Evolutionary conservation across 2,329 filamentous ascomycete species (phyloP).

Genomic region (Lizonia empirigonia): DNA sequence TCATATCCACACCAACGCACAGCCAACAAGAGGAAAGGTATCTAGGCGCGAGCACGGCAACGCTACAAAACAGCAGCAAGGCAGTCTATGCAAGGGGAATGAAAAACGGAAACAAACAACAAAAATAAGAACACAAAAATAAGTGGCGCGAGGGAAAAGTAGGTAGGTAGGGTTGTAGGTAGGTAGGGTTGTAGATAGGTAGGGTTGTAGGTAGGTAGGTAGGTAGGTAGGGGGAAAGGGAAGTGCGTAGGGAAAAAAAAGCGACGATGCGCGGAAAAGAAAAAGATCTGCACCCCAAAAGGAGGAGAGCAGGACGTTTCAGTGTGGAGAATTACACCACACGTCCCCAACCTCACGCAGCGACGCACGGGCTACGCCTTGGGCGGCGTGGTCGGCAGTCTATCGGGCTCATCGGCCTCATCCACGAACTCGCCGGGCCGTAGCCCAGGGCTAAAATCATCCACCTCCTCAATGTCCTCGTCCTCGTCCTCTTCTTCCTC

Average conservation of each 20-base stretch:
- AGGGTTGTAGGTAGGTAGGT: background rate
- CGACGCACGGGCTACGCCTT: background rate
- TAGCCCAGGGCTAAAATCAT: slow-evolving; percentile 61
- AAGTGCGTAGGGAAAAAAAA: background rate
- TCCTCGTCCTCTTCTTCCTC: slow-evolving; percentile 51
- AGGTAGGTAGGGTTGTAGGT: background rate
- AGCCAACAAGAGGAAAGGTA: too few relatives aligned
- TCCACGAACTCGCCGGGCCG: slow-evolving; percentile 38
- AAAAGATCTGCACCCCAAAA: too few relatives aligned
- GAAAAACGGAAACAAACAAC: too few relatives aligned
- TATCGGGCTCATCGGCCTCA: background rate
- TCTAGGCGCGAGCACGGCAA: too few relatives aligned
- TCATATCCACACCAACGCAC: too few relatives aligned
- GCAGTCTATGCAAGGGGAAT: too few relatives aligned
- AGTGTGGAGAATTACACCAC: too few relatives aligned
- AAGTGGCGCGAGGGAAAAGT: background rate
- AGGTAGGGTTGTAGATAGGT: background rate
- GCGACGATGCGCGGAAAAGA: background rate
- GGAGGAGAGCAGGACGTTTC: too few relatives aligned
- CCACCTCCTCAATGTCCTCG: slow-evolving; percentile 60
- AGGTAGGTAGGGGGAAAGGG: background rate
- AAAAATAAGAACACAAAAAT: too few relatives aligned
- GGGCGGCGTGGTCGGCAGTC: background rate
- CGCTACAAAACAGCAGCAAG: too few relatives aligned
- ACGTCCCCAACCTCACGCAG: too few relatives aligned